Percentiles rank a stretch among this genome's conserved stretches.
phyloP scores from a whole-genome alignment of 495 filamentous ascomycete genomes.

The Trypethelium eluteriae region DNA sequence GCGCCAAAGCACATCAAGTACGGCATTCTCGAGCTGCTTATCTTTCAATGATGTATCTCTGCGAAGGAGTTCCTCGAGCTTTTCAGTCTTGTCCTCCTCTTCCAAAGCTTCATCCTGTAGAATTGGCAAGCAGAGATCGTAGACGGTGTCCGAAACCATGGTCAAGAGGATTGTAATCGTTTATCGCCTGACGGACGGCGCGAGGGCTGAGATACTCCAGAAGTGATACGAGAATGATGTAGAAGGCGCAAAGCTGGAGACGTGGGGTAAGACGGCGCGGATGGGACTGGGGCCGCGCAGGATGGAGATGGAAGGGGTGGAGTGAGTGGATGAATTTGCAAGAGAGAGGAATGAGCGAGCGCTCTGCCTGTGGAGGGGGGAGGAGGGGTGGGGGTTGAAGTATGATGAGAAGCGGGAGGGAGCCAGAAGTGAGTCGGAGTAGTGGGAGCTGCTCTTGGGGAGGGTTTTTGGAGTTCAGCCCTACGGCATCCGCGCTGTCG shows the following conservation, averaged over 20 bases:
- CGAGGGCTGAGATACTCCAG: neutral
- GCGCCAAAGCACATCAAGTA: slow-evolving; percentile 88
- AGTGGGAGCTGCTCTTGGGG: neutral
- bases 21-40: slow-evolving; percentile 75
- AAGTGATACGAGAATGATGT: neutral
- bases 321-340: neutral
- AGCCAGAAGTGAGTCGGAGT: neutral
- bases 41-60: slow-evolving; percentile 70
- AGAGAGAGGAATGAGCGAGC: neutral
- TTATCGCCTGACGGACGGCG: neutral
- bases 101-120: slow-evolving; percentile 74
- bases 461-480: slow-evolving; percentile 2
- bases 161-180: neutral
- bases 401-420: too few relatives aligned
- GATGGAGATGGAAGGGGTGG: neutral
- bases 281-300: neutral
- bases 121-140: slow-evolving; percentile 82
- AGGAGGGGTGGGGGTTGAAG: too few relatives aligned
- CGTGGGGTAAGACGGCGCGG: neutral
- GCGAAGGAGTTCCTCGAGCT: slow-evolving; percentile 75
- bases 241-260: slow-evolving; percentile 8
- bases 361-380: neutral
- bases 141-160: slow-evolving; percentile 89
- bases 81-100: slow-evolving; percentile 94
- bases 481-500: neutral